These are phyloP conservation scores for Lithocarpus polystachyus DNA, from an alignment of 306 rosid genomes.

Conservation along the genomic window DNA sequence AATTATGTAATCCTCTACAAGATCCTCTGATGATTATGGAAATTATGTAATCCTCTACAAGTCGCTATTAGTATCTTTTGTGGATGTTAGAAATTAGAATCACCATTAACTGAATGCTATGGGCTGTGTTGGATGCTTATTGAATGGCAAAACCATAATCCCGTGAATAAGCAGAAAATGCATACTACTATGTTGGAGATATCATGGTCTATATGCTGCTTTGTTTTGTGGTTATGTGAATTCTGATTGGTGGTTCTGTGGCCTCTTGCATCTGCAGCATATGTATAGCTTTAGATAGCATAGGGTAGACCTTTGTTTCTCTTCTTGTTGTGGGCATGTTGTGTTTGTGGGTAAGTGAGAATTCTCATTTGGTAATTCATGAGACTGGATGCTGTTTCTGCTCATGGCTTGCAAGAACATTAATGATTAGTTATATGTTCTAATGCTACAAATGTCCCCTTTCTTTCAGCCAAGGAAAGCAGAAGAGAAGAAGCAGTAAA, in stretches of 20 bases:
- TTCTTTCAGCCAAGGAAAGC: conserved; percentile 91
- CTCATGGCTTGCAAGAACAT: not conserved
- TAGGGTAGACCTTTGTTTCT: not conserved
- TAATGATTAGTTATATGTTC: not conserved
- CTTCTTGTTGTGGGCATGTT: not conserved
- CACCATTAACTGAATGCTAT: not conserved
- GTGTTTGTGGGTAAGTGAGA: not conserved
- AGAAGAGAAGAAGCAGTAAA: conserved; percentile 71
- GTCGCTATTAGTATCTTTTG: not conserved
- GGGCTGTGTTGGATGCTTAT: not conserved
- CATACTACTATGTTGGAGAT: not conserved
- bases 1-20: too few relatives aligned
- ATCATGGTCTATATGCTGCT: not conserved
- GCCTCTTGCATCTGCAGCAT: not conserved
- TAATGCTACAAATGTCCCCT: conserved; percentile 1
- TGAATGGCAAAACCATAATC: not conserved
- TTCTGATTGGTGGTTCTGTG: not conserved
- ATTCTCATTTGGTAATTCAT: not conserved
- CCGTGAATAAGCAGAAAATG: not conserved
- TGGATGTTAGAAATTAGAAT: not conserved
- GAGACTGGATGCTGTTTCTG: not conserved
- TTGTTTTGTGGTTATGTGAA: not conserved
- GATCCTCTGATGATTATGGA: not conserved
- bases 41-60: not conserved
- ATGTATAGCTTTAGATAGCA: not conserved